Evolutionary conservation across 352 stramenopile genomes (phyloP), one percentile per base, ranked within the genome.

Genomic region (Halophytophthora batemanensis): DNA sequence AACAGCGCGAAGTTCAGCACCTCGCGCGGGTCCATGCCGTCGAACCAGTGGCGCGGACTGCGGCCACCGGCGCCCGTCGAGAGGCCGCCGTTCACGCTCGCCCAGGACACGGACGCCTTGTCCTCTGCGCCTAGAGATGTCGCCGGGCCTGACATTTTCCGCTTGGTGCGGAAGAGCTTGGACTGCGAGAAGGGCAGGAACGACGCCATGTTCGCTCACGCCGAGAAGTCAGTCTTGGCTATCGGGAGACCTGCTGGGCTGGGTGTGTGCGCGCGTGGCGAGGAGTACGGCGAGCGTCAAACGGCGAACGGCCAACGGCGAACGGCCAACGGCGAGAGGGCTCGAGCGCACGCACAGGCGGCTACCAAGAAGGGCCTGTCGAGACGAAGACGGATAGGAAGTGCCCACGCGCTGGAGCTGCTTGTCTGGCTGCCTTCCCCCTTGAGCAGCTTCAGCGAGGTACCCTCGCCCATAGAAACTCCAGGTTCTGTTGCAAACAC

Each of bases 141-240:
- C 13, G 59, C 61, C 11, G 69, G 71, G 6, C 74, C 69, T 35
- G 74, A 85, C 69, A 85, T 76, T 66, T 85, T 85, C 45, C 74
- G 74, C 59, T 85, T 85, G 36, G 46, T 73, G 45, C 60, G 69
- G 40, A 69, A 65, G 36, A 51, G 15, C n/a, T 61, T 68, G 19
- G 62, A 53, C 43, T 58, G 52, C 34, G 56, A 33, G 50, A 74
- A 75, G 17, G 66, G 67, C 28, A 77, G 50, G 37, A 71, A 72
- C 53, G 67, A 77, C 46, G 64, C 35, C 63, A 77, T 77, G n/a
- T 34, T 39, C 6, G 40, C 11, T 31, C 25, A 4, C 25, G 25
- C 8, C 25, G 8, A 8, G 4, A 31, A 8, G 25, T 4, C 25
- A 31, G 4, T 4, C 4, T 31, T 4, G 4, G 25, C 4, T 31